Percentiles rank a stretch among this genome's conserved stretches.
Conservation (phyloP, 139 green algal species). For the Chlamydomonas schloesseri region DNA sequence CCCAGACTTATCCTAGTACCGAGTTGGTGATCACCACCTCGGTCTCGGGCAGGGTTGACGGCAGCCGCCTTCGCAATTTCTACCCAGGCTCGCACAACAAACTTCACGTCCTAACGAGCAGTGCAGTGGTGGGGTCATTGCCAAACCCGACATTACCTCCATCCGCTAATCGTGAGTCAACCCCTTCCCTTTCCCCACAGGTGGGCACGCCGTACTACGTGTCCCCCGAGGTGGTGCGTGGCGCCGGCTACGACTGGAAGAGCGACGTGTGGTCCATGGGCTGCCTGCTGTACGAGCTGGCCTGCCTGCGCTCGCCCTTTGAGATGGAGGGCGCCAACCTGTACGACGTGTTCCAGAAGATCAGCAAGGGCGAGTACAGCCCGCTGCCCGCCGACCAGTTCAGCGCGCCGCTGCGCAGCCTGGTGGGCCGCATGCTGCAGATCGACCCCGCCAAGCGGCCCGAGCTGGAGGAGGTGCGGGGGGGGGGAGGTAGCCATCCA, state of each 20-base stretch:
- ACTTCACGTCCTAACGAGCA: too few species aligned
- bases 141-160: background rate
- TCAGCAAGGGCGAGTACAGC: slow-evolving; percentile 65
- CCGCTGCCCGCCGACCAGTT: slow-evolving; percentile 63
- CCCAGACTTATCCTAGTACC: too few species aligned
- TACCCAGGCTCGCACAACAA: too few species aligned
- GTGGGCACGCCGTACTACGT: slow-evolving; percentile 76
- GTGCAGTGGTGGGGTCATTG: too few species aligned
- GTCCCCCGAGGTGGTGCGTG: slow-evolving; percentile 68
- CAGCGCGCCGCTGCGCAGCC: slow-evolving; percentile 52
- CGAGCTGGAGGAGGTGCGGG: slow-evolving; percentile 59
- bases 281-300: slow-evolving; percentile 75
- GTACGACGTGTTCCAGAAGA: slow-evolving; percentile 71
- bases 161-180: too few species aligned
- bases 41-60: too few species aligned
- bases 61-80: too few species aligned
- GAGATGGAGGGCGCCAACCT: slow-evolving; percentile 74
- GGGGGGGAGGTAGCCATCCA: background rate
- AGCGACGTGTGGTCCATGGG: slow-evolving; percentile 73
- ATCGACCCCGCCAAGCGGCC: slow-evolving; percentile 58
- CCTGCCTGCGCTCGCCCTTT: slow-evolving; percentile 65
- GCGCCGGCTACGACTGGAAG: slow-evolving; percentile 73
- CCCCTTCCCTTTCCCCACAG: slow-evolving; percentile 42
- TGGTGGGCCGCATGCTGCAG: slow-evolving; percentile 61
- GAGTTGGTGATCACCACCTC: too few species aligned